These are phyloP conservation scores for Paecilomyces niveus DNA, from an alignment of 2,329 filamentous ascomycete species.

Conservation along the genomic window DNA sequence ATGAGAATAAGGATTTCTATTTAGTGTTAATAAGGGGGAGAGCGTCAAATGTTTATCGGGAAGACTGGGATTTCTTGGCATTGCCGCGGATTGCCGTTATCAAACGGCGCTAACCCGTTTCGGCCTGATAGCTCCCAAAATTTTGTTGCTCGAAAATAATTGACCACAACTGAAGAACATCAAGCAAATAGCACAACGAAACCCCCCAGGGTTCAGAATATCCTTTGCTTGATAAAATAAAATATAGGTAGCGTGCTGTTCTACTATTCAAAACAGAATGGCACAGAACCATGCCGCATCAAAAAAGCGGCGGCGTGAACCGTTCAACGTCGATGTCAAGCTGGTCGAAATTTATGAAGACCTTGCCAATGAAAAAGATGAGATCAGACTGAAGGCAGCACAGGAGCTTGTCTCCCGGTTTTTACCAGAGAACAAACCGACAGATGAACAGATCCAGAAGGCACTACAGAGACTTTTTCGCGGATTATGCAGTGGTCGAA, in stretches of 20 bases:
- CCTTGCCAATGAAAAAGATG: conserved; percentile 40
- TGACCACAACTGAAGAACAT: conserved; percentile 1
- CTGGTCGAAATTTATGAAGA: conserved; percentile 44
- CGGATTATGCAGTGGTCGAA: conserved; percentile 82
- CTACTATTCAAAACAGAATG: conserved; percentile 15
- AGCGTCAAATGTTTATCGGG: no score
- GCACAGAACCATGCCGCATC: conserved; percentile 15
- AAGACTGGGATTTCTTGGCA: neutral
- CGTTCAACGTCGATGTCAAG: conserved; percentile 36
- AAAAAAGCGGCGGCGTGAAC: conserved; percentile 36
- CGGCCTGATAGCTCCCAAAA: conserved; percentile 10
- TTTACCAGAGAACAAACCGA: conserved; percentile 31
- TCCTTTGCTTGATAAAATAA: conserved; percentile 10
- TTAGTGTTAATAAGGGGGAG: no score
- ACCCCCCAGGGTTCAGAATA: conserved; percentile 10
- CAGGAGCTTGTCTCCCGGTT: conserved; percentile 38
- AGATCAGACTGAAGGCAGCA: conserved; percentile 40
- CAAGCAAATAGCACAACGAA: neutral
- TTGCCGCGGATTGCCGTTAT: neutral
- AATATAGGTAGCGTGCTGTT: conserved; percentile 6
- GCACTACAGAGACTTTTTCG: conserved; percentile 63
- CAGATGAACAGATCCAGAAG: conserved; percentile 35
- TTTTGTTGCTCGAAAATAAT: conserved; percentile 7
- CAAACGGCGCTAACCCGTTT: conserved; percentile 14
- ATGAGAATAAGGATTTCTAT: no score